Evolutionary conservation across 345 rosid genomes (phyloP).

Genomic region (Carallia brachiata): DNA sequence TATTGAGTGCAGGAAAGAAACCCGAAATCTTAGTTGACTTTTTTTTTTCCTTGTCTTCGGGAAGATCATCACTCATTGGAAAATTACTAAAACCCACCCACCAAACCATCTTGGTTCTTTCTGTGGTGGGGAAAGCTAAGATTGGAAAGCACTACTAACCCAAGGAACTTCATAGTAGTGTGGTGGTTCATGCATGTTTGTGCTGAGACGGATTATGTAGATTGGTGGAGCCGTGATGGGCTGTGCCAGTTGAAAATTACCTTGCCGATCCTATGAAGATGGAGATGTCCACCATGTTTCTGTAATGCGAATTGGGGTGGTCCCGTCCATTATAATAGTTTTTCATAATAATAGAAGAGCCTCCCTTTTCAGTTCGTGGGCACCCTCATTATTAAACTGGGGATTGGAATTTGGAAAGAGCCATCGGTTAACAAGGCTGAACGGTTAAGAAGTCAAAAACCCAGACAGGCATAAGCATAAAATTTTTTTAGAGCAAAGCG

Average conservation of each 20-base stretch:
- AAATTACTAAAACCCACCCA: no score
- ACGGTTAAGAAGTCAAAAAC: no score
- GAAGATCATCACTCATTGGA: neutral
- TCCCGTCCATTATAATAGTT: neutral
- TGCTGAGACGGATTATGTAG: constrained; percentile 7
- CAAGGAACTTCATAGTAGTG: constrained; percentile 8
- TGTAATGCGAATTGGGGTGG: neutral
- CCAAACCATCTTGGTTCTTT: neutral
- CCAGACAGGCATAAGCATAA: no score
- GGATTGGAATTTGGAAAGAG: no score
- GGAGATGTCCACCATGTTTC: constrained; percentile 9
- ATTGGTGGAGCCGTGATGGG: constrained; percentile 34
- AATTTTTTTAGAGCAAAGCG: no score
- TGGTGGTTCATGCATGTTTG: constrained; percentile 24
- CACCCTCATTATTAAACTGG: neutral
- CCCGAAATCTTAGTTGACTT: constrained; percentile 32
- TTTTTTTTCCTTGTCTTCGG: constrained; percentile 14
- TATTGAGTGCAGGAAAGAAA: constrained; percentile 17
- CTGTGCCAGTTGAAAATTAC: neutral
- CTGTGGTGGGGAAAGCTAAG: constrained; percentile 8
- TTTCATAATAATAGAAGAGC: no score
- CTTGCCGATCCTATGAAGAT: constrained; percentile 14
- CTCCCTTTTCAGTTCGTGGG: neutral
- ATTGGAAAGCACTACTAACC: constrained; percentile 7
- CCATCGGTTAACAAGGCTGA: no score